Percentiles rank a stretch among this genome's conserved stretches.
phyloP scores from a whole-genome alignment of 2,329 filamentous ascomycete genomes.

The Hortaea sp. region DNA sequence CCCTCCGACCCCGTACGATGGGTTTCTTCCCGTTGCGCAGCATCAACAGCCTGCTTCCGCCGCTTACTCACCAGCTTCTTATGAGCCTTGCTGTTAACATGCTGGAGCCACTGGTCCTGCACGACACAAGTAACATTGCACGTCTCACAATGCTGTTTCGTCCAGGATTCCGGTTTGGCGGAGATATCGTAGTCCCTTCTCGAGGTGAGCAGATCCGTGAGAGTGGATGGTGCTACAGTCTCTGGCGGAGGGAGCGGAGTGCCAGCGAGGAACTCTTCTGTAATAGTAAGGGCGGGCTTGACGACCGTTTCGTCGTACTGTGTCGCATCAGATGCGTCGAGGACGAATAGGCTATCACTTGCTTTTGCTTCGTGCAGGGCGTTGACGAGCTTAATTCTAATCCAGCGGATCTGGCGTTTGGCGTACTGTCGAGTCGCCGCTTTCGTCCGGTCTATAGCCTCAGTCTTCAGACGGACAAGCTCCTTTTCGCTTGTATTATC shows the following conservation, averaged over 20 bases:
- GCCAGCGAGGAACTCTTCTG: constrained; percentile 52
- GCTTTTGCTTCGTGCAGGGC: constrained; percentile 47
- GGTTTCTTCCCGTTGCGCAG: not conserved
- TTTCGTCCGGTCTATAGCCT: constrained; percentile 66
- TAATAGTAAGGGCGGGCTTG: constrained; percentile 52
- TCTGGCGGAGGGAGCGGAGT: constrained; percentile 42
- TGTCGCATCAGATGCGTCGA: constrained; percentile 65
- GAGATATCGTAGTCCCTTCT: constrained; percentile 42
- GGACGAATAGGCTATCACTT: constrained; percentile 56
- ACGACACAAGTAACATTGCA: constrained; percentile 53
- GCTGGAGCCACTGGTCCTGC: constrained; percentile 47
- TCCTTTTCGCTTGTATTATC: constrained; percentile 26
- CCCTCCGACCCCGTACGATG: not conserved
- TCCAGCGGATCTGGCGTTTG: constrained; percentile 76
- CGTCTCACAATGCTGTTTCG: constrained; percentile 55
- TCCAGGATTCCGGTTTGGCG: constrained; percentile 35
- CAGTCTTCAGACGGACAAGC: constrained; percentile 45
- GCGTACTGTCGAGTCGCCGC: constrained; percentile 81
- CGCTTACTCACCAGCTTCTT: constrained; percentile 23
- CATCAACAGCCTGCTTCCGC: constrained; percentile 2
- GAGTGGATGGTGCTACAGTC: constrained; percentile 47
- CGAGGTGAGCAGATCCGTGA: constrained; percentile 44
- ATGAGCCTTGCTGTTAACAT: constrained; percentile 48
- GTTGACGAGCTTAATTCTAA: constrained; percentile 68
- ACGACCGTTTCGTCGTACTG: constrained; percentile 56